Conservation (phyloP, 2,329 filamentous ascomycete genomes). For the Aspergillus viridinutans region DNA sequence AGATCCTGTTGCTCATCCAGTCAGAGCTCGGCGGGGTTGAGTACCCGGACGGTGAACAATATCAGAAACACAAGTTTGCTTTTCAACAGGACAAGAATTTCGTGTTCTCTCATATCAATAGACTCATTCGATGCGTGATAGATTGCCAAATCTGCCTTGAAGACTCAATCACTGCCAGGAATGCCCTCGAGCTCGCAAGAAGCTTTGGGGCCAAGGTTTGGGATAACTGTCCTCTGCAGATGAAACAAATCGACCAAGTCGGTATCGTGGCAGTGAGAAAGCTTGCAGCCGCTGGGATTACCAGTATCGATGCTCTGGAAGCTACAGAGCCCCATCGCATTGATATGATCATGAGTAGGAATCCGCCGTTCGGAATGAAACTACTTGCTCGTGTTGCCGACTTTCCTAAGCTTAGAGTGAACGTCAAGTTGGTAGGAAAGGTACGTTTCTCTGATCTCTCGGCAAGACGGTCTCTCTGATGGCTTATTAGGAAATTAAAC, state of each 20-base stretch:
- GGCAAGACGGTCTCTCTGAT: constrained; percentile 9
- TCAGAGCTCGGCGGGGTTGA: constrained; percentile 66
- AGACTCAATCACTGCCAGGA: constrained; percentile 65
- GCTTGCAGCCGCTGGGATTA: constrained; percentile 66
- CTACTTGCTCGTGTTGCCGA: constrained; percentile 60
- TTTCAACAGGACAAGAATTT: constrained; percentile 58
- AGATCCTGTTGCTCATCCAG: constrained; percentile 74
- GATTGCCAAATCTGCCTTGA: constrained; percentile 62
- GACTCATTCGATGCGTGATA: constrained; percentile 69
- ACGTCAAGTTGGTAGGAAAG: constrained; percentile 48
- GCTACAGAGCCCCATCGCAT: constrained; percentile 65
- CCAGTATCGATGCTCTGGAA: constrained; percentile 66
- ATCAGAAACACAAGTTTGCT: constrained; percentile 51
- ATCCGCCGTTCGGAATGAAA: constrained; percentile 76
- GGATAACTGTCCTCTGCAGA: constrained; percentile 76
- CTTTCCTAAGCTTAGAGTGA: constrained; percentile 66
- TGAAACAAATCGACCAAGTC: constrained; percentile 77
- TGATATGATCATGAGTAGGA: constrained; percentile 70
- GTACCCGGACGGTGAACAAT: constrained; percentile 56
- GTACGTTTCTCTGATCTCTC: constrained; percentile 33
- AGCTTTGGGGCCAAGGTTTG: constrained; percentile 71
- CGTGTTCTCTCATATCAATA: constrained; percentile 65
- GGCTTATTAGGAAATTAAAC: constrained; percentile 26
- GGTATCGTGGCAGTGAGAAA: constrained; percentile 72
- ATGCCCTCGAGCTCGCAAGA: constrained; percentile 71